These are phyloP conservation scores for Nakaseomyces kungkrabaensis DNA, from an alignment of 1,139 yeast genomes.

Conservation along the genomic window DNA sequence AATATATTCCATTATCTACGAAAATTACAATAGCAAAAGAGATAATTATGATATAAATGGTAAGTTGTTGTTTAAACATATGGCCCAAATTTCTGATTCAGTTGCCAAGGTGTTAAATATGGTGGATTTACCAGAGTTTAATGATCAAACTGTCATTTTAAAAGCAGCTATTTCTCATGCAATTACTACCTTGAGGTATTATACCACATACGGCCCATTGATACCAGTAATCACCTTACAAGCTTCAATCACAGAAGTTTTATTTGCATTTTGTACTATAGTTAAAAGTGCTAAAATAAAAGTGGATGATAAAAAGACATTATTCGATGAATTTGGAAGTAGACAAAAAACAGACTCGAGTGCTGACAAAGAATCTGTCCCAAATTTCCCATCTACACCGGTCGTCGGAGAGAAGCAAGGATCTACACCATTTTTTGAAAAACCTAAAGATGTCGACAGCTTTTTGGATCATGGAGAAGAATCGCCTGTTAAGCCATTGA, in stretches of 20 bases:
- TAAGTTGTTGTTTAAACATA: constrained; percentile 42
- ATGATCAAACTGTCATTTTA: constrained; percentile 31
- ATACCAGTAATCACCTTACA: constrained; percentile 68
- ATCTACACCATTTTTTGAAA: constrained; percentile 1
- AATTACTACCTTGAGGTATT: constrained; percentile 72
- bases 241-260: constrained; percentile 68
- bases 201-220: constrained; percentile 39
- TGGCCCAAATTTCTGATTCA: constrained; percentile 42
- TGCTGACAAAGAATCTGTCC: constrained; percentile 1
- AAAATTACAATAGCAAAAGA: constrained; percentile 23
- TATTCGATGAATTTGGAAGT: neutral
- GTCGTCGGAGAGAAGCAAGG: neutral
- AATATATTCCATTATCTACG: neutral
- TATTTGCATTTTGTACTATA: constrained; percentile 65
- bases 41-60: constrained; percentile 27
- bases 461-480: constrained; percentile 10
- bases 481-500: constrained; percentile 31
- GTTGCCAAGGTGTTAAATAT: constrained; percentile 36
- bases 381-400: constrained; percentile 8
- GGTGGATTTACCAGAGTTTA: constrained; percentile 17
- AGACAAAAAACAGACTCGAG: neutral
- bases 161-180: constrained; percentile 69
- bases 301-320: constrained; percentile 5
- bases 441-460: neutral
- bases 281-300: constrained; percentile 45